A percentile compares a stretch with the other conserved stretches of the same genome.
Conservation (phyloP, 192 early-diverging fungal species). For the Entrophospora sp. region DNA sequence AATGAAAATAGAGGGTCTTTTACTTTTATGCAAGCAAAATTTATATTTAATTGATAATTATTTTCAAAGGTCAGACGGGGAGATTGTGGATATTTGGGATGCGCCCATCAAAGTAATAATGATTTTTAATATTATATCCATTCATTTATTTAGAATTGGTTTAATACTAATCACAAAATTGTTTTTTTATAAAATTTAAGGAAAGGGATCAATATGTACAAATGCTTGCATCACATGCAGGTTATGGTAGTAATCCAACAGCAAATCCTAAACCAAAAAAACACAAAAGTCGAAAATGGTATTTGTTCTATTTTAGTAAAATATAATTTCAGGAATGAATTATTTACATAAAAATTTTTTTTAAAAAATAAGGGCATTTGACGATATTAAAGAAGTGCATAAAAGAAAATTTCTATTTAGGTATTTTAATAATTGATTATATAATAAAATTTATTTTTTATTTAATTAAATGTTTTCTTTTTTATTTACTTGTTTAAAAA, state of each 20-base stretch:
- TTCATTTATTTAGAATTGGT: neutral
- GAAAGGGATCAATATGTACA: constrained; percentile 52
- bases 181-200: neutral
- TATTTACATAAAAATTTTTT: too few species aligned
- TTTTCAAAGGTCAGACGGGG: constrained; percentile 50
- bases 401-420: constrained; percentile 52
- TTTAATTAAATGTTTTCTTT: neutral
- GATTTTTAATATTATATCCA: neutral
- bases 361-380: constrained; percentile 32
- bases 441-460: neutral
- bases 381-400: constrained; percentile 58
- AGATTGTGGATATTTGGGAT: constrained; percentile 64
- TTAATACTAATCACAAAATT: neutral
- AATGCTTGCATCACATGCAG: constrained; percentile 42
- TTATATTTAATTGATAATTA: constrained; percentile 69
- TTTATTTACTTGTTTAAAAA: too few species aligned
- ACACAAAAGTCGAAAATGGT: constrained; percentile 18
- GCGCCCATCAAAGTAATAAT: constrained; percentile 43
- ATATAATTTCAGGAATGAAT: too few species aligned
- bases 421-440: constrained; percentile 16
- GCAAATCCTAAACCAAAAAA: constrained; percentile 2
- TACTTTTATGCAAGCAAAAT: constrained; percentile 59
- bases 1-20: constrained; percentile 46
- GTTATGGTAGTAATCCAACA: constrained; percentile 22
- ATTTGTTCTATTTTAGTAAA: neutral